These are phyloP conservation scores for Tricholoma flavovirens DNA, from an alignment of 768 basidiomycete species.

Conservation along the genomic window DNA sequence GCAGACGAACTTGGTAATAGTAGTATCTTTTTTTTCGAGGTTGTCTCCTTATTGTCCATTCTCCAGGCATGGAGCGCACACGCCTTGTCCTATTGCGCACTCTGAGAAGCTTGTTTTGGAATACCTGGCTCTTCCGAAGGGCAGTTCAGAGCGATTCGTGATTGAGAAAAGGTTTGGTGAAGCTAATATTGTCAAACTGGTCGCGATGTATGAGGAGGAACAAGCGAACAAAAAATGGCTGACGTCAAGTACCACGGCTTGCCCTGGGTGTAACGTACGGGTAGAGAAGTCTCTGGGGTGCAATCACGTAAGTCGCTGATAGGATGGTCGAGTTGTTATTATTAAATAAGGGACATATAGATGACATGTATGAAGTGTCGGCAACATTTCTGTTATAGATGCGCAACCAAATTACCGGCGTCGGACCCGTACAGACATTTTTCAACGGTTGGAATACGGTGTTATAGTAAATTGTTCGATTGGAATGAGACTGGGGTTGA, in stretches of 20 bases:
- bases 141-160: conserved; percentile 38
- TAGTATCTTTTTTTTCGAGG: background rate
- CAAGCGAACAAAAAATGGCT: conserved; percentile 73
- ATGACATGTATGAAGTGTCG: conserved; percentile 76
- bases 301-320: conserved; percentile 68
- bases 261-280: conserved; percentile 66
- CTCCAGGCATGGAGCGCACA: conserved; percentile 75
- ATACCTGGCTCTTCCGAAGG: conserved; percentile 55
- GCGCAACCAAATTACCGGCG: conserved; percentile 47
- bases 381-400: conserved; percentile 80
- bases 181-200: conserved; percentile 53
- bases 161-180: conserved; percentile 66
- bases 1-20: conserved; percentile 72
- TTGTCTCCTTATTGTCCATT: background rate
- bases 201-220: conserved; percentile 64
- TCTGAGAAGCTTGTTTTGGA: conserved; percentile 62
- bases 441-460: conserved; percentile 42
- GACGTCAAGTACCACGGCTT: conserved; percentile 56
- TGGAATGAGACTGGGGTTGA: conserved; percentile 47
- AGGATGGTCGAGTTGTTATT: background rate
- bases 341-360: conserved; percentile 31
- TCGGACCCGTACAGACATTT: conserved; percentile 66
- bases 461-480: conserved; percentile 69
- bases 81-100: conserved; percentile 60
- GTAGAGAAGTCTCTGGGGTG: conserved; percentile 79